Conservation (phyloP, 768 basidiomycete genomes). For the Tremella yokohamensis region DNA sequence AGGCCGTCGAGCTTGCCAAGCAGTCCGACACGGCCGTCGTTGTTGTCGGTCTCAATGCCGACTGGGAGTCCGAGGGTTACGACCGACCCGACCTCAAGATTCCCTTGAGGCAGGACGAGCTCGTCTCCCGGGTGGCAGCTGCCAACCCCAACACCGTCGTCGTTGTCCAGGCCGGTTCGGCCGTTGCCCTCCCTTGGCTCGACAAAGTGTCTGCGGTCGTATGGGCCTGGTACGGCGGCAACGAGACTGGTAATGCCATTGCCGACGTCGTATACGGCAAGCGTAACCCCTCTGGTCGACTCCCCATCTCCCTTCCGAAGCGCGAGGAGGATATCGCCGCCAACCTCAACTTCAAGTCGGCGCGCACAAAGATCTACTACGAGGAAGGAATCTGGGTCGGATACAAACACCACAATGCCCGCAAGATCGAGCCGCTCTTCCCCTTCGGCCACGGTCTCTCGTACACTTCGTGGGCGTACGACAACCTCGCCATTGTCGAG, state of each 20-base stretch:
- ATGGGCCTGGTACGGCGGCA: conserved; percentile 55
- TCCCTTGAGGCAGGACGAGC: conserved; percentile 37
- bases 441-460: conserved; percentile 73
- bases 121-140: conserved; percentile 38
- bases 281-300: conserved; percentile 46
- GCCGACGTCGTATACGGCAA: conserved; percentile 50
- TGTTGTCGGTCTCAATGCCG: conserved; percentile 31
- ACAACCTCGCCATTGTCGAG: conserved; percentile 54
- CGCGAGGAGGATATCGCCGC: conserved; percentile 64
- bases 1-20: conserved; percentile 60
- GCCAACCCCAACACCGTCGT: conserved; percentile 45
- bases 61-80: conserved; percentile 63
- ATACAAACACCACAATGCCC: conserved; percentile 61
- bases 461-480: conserved; percentile 66
- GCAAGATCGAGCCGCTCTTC: conserved; percentile 60
- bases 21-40: conserved; percentile 54
- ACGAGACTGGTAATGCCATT: conserved; percentile 47
- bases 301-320: conserved; percentile 56
- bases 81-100: conserved; percentile 61
- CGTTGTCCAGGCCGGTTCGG: conserved; percentile 45
- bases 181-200: conserved; percentile 73
- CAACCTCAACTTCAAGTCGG: conserved; percentile 57
- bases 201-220: conserved; percentile 58
- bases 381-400: conserved; percentile 43
- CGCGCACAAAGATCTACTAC: conserved; percentile 26